phyloP scores from a whole-genome alignment of 1,284 basidiomycete genomes.

The Trichosporon inkin region DNA sequence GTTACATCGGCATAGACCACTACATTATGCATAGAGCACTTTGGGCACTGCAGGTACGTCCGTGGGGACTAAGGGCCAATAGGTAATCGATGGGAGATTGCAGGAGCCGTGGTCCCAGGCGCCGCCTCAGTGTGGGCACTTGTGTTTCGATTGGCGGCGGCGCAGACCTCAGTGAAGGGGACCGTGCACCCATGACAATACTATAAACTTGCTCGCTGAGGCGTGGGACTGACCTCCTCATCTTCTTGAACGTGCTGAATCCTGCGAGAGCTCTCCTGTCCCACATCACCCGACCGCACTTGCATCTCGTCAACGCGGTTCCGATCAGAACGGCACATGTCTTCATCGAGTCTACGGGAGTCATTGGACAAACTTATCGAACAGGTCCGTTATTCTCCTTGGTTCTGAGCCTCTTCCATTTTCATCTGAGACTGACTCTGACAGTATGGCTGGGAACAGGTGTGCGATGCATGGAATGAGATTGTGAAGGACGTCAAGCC shows the following conservation, averaged over 20 bases:
- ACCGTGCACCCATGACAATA: background rate
- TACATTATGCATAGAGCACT: conserved; percentile 3
- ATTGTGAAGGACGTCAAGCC: background rate
- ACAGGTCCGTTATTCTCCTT: background rate
- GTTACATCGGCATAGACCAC: conserved; percentile 7
- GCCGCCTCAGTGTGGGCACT: background rate
- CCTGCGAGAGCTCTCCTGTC: background rate
- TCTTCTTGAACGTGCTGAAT: background rate
- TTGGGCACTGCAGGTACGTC: background rate
- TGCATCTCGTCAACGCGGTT: background rate
- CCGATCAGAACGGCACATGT: background rate
- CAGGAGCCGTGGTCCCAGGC: background rate
- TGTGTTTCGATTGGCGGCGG: background rate
- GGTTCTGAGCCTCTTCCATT: background rate
- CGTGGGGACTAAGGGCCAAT: background rate
- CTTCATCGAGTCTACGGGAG: background rate
- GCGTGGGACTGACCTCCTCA: background rate
- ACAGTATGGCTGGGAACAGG: background rate
- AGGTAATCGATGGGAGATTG: background rate
- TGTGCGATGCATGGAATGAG: conserved; percentile 4
- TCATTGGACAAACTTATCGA: conserved; percentile 1
- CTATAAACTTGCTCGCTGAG: background rate
- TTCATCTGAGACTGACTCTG: background rate
- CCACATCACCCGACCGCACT: background rate
- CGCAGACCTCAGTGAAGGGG: background rate